A percentile compares a stretch with the other conserved stretches of the same genome.
phyloP scores from a whole-genome alignment of 208 protist species.

The Acanthamoeba divionensis region DNA sequence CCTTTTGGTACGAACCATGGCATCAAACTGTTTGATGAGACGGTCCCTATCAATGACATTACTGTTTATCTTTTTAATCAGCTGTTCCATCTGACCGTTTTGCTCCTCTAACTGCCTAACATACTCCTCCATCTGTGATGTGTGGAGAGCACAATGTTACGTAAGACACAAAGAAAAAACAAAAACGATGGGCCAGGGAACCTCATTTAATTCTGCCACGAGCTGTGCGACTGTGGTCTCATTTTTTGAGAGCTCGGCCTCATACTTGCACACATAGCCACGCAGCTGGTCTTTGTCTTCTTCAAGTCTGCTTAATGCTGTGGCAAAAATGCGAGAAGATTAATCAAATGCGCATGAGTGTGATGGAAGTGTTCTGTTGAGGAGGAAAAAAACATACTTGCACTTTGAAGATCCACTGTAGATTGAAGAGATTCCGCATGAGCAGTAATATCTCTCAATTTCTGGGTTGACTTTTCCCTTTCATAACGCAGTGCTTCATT shows the following conservation, averaged over 20 bases:
- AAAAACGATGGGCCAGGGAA: neutral
- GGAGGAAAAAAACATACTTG: neutral
- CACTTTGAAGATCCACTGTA: constrained; percentile 3
- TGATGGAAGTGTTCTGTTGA: neutral
- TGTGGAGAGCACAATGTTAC: neutral
- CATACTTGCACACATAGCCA: constrained; percentile 40
- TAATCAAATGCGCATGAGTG: neutral
- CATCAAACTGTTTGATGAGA: constrained; percentile 33
- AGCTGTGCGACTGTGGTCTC: neutral
- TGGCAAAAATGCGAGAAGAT: neutral
- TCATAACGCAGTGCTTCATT: neutral
- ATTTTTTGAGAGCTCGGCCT: constrained; percentile 14
- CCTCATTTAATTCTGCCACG: neutral
- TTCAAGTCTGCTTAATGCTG: constrained; percentile 4
- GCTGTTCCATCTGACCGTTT: constrained; percentile 32
- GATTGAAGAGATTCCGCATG: neutral
- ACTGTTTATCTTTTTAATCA: neutral
- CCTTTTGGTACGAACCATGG: neutral
- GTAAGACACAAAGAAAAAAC: neutral
- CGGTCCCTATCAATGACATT: neutral
- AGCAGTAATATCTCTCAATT: neutral
- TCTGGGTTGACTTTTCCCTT: neutral
- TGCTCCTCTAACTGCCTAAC: neutral
- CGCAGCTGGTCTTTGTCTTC: constrained; percentile 1
- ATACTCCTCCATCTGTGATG: constrained; percentile 3